These are phyloP conservation scores for Dactylellina haptotyla DNA, from an alignment of 2,329 filamentous ascomycete genomes.

Conservation along the genomic window DNA sequence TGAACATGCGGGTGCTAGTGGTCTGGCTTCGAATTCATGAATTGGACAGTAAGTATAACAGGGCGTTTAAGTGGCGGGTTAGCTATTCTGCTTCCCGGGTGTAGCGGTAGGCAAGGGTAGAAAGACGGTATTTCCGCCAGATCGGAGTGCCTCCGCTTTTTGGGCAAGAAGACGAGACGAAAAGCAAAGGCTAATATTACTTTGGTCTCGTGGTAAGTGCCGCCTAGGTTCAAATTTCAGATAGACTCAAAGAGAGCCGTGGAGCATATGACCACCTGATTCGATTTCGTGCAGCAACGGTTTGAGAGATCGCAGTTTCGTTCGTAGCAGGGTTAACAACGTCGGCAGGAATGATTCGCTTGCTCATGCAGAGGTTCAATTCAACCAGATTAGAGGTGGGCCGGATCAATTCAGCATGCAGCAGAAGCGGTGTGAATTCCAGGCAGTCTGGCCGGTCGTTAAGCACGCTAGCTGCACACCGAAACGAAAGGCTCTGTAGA, in stretches of 20 bases:
- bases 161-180: constrained; percentile 48
- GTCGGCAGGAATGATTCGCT: constrained; percentile 51
- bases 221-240: constrained; percentile 36
- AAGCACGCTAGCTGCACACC: constrained; percentile 41
- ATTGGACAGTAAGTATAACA: constrained; percentile 26
- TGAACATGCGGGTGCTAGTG: constrained; percentile 47
- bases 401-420: constrained; percentile 54
- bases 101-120: constrained; percentile 33
- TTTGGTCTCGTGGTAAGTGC: constrained; percentile 41
- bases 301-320: constrained; percentile 49
- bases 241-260: constrained; percentile 30
- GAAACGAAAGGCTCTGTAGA: constrained; percentile 42
- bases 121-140: constrained; percentile 43
- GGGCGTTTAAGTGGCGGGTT: constrained; percentile 49
- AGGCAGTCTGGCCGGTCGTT: constrained; percentile 34
- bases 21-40: constrained; percentile 45
- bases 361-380: constrained; percentile 53
- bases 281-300: constrained; percentile 51
- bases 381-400: constrained; percentile 51
- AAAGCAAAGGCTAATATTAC: constrained; percentile 34
- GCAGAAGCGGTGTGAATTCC: constrained; percentile 35
- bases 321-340: constrained; percentile 25
- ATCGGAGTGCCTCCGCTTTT: constrained; percentile 41
- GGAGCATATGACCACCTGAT: constrained; percentile 55
- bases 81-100: constrained; percentile 44